Conservation (phyloP, 2,329 filamentous ascomycete species). For the Alternaria dauci region DNA sequence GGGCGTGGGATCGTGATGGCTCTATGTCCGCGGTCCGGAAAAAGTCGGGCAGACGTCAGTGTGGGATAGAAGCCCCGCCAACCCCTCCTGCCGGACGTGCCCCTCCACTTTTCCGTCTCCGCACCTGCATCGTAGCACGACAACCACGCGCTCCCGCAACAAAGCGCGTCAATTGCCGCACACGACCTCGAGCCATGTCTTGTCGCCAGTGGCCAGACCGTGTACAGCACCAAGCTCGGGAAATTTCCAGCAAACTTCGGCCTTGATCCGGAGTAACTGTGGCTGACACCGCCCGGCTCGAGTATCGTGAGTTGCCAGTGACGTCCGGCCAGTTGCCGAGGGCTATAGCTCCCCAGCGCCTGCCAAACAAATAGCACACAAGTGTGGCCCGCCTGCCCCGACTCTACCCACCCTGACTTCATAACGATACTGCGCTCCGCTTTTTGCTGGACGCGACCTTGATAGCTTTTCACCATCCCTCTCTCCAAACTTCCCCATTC, state of each 20-base stretch:
- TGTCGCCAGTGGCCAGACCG: conserved; percentile 9
- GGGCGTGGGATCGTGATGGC: conserved; percentile 5
- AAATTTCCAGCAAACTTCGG: conserved; percentile 10
- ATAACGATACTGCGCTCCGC: conserved; percentile 33
- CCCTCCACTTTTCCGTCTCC: conserved; percentile 32
- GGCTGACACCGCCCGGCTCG: conserved; percentile 17
- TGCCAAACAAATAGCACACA: conserved; percentile 44
- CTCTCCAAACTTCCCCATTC: conserved; percentile 14
- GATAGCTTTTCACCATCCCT: conserved; percentile 17
- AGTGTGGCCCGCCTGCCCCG: conserved; percentile 48
- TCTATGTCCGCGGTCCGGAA: conserved; percentile 41
- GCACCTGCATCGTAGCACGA: conserved; percentile 29
- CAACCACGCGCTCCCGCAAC: conserved; percentile 29
- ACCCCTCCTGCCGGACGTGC: conserved; percentile 23
- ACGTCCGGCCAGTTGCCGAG: conserved; percentile 43
- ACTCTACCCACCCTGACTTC: conserved; percentile 50
- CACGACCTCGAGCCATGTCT: neutral
- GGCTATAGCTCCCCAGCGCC: conserved; percentile 28
- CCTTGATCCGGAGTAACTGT: conserved; percentile 14
- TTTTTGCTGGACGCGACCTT: conserved; percentile 20
- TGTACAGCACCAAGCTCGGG: neutral
- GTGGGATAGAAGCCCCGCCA: conserved; percentile 12
- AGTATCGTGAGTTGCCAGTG: conserved; percentile 39
- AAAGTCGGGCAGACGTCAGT: conserved; percentile 31
- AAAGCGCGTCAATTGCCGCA: conserved; percentile 31